A percentile compares a stretch with the other conserved stretches of the same genome.
phyloP scores from a whole-genome alignment of 148 eudicot genomes.

The Tetragonia tetragonoides region DNA sequence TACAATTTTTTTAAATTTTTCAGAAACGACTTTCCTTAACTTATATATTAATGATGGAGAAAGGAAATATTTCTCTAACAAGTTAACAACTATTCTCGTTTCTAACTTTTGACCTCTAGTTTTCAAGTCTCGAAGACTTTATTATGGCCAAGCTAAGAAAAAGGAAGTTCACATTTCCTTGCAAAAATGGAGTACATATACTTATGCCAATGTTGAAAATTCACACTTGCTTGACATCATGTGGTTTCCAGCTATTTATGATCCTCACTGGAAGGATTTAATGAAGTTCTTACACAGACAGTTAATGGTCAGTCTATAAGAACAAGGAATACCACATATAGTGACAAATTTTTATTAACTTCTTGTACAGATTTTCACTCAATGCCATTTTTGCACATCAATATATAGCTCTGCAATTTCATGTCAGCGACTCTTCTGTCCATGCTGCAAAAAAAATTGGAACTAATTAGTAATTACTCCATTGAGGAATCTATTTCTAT shows the following conservation, averaged over 20 bases:
- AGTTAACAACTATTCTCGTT: too few species aligned
- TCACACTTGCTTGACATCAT: conserved; percentile 18
- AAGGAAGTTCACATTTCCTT: not conserved
- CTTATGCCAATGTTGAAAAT: not conserved
- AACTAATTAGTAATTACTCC: too few species aligned
- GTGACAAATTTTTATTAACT: conserved; percentile 27
- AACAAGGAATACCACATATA: conserved; percentile 29
- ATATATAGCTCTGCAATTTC: not conserved
- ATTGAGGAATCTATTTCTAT: not conserved
- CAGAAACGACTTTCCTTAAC: too few species aligned
- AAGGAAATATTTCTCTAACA: too few species aligned
- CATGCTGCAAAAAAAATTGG: too few species aligned
- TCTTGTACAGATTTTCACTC: conserved; percentile 9
- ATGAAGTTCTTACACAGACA: conserved; percentile 28
- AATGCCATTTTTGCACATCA: conserved; percentile 12
- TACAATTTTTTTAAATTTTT: too few species aligned
- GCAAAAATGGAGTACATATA: not conserved
- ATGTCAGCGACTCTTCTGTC: not conserved
- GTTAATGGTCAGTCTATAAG: conserved; percentile 14
- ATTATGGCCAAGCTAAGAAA: not conserved
- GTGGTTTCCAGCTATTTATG: conserved; percentile 14
- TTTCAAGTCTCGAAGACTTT: too few species aligned
- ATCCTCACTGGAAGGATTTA: conserved; percentile 12
- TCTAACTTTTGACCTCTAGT: too few species aligned
- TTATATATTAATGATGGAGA: too few species aligned